A percentile compares a stretch with the other conserved stretches of the same genome.
phyloP scores from a whole-genome alignment of 2,329 filamentous ascomycete species.

The Xylariaceae sp. region DNA sequence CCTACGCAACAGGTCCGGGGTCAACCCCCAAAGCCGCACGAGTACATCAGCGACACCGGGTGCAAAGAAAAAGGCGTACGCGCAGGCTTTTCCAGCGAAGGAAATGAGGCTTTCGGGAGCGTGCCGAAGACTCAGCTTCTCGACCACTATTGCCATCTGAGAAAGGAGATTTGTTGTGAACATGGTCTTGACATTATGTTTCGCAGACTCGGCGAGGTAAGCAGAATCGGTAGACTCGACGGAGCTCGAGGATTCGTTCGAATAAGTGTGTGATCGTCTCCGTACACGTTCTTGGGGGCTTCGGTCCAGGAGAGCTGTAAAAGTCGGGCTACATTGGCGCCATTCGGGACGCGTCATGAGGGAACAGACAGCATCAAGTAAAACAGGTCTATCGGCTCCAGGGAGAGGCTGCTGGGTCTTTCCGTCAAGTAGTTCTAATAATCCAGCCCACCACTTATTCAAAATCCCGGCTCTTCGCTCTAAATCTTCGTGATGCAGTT shows the following conservation, averaged over 20 bases:
- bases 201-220: conserved; percentile 61
- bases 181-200: conserved; percentile 85
- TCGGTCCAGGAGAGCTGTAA: conserved; percentile 58
- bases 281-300: conserved; percentile 42
- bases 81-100: conserved; percentile 86
- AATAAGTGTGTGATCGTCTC: conserved; percentile 42
- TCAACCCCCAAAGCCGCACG: conserved; percentile 74
- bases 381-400: conserved; percentile 75
- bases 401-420: conserved; percentile 62
- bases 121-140: conserved; percentile 79
- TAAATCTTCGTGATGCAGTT: conserved; percentile 72
- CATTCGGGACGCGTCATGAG: conserved; percentile 90
- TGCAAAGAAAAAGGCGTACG: conserved; percentile 91
- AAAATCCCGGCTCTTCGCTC: conserved; percentile 75
- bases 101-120: conserved; percentile 64
- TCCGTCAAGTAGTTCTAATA: conserved; percentile 78
- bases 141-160: conserved; percentile 82
- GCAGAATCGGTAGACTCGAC: conserved; percentile 49
- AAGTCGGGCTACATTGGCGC: conserved; percentile 67
- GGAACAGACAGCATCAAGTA: conserved; percentile 72
- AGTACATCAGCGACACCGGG: conserved; percentile 81
- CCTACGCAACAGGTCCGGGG: conserved; percentile 64
- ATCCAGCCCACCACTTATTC: conserved; percentile 84
- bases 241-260: conserved; percentile 62
- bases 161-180: conserved; percentile 77